Conservation (phyloP, 148 eudicot species). For the Rheum nobile region DNA sequence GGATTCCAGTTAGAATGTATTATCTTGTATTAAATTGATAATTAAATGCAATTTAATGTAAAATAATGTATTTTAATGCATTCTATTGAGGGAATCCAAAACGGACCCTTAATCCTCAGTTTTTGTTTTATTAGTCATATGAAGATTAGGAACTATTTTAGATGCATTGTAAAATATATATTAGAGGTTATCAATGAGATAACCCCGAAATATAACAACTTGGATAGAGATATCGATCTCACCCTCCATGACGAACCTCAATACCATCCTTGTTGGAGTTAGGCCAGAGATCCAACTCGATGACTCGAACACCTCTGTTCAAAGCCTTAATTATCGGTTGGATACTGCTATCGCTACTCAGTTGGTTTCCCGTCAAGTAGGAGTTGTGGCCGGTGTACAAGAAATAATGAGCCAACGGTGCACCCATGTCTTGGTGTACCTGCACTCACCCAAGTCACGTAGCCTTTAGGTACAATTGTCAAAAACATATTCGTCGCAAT, state of each 20-base stretch:
- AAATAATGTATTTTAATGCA: too few relatives aligned
- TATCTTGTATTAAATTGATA: too few relatives aligned
- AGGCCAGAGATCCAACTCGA: conserved; percentile 74
- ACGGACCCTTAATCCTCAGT: too few relatives aligned
- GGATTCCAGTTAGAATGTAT: too few relatives aligned
- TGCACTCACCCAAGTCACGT: conserved; percentile 10
- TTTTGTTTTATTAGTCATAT: too few relatives aligned
- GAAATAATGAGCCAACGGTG: conserved; percentile 61
- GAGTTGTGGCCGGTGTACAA: conserved; percentile 70
- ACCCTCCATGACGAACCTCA: conserved; percentile 66
- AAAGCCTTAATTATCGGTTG: conserved; percentile 44
- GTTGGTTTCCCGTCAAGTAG: conserved; percentile 68
- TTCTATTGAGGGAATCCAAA: too few relatives aligned
- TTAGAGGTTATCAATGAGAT: background rate
- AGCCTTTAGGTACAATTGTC: too few relatives aligned
- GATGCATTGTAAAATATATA: too few relatives aligned
- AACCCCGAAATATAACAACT: too few relatives aligned
- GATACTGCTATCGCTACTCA: conserved; percentile 47
- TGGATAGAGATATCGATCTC: background rate
- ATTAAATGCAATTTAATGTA: too few relatives aligned
- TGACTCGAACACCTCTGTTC: conserved; percentile 47
- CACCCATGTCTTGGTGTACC: conserved; percentile 59
- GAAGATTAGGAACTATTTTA: too few relatives aligned
- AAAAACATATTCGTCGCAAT: too few relatives aligned
- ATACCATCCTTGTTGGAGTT: conserved; percentile 21